A percentile compares a stretch with the other conserved stretches of the same genome.
These are phyloP conservation scores for Pogostemon cablin DNA, from an alignment of 257 asterid species.

Conservation along the genomic window DNA sequence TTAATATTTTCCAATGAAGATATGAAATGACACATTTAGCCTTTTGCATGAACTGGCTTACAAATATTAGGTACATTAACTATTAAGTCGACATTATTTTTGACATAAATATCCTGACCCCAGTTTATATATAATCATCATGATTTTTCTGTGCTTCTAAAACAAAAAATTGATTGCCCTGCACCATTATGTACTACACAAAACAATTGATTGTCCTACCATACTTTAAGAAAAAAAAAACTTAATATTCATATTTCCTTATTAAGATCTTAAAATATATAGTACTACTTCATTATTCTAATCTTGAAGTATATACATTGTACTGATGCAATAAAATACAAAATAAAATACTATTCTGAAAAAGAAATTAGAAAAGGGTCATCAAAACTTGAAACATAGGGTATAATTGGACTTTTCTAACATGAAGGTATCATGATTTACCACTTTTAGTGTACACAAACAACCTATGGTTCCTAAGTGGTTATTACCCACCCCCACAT, in stretches of 20 bases:
- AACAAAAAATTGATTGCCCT: neutral
- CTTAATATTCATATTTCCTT: neutral
- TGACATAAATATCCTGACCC: neutral
- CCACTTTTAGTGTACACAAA: slow-evolving; percentile 32
- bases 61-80: neutral
- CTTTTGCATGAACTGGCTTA: neutral
- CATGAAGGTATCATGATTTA: slow-evolving; percentile 18
- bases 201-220: neutral
- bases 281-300: neutral
- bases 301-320: neutral
- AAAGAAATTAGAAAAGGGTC: neutral
- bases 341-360: neutral
- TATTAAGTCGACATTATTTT: neutral
- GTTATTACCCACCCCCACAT: slow-evolving; percentile 22
- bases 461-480: slow-evolving; percentile 13
- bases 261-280: neutral
- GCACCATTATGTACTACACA: neutral
- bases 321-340: neutral
- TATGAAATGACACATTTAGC: slow-evolving; percentile 9
- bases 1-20: too few species aligned
- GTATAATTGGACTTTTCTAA: slow-evolving; percentile 5
- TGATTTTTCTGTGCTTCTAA: neutral
- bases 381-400: neutral
- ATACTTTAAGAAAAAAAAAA: too few species aligned
- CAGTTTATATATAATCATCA: neutral